A percentile compares a stretch with the other conserved stretches of the same genome.
These are phyloP conservation scores for Fusarium decemcellulare DNA, from an alignment of 2,329 filamentous ascomycete species.

Conservation along the genomic window DNA sequence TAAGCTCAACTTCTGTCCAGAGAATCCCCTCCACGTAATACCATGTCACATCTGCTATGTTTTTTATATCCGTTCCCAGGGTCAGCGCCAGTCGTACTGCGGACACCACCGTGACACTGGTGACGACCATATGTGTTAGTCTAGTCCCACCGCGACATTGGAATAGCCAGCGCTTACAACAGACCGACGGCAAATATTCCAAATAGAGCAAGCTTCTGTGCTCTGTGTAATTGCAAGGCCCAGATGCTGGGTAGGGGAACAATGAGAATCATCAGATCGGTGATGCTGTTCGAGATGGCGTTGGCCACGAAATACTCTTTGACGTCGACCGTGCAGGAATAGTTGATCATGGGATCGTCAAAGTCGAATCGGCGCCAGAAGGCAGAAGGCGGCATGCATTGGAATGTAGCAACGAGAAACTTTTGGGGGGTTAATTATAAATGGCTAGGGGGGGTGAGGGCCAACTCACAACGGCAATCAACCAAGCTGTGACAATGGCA, in stretches of 20 bases:
- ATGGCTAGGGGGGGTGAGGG: background rate
- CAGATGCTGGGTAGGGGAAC: background rate
- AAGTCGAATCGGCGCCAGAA: background rate
- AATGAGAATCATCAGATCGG: background rate
- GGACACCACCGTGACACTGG: background rate
- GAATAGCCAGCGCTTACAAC: background rate
- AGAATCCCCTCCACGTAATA: background rate
- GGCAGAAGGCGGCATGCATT: background rate
- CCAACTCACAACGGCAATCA: background rate
- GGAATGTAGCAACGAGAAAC: background rate
- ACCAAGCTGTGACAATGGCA: background rate
- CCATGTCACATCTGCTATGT: background rate
- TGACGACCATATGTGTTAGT: background rate
- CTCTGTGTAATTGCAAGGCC: background rate
- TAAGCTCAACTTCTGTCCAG: background rate
- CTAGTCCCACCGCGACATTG: background rate
- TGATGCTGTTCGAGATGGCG: background rate
- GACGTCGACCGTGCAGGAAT: background rate
- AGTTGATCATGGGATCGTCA: background rate
- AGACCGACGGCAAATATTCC: background rate
- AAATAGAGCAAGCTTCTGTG: background rate
- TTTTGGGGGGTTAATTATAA: background rate
- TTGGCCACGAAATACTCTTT: background rate
- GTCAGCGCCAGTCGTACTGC: background rate
- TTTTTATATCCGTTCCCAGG: background rate